Base-by-base conservation (phyloP, 2,329 filamentous ascomycete genomes). In the Penicillium sp. region DNA sequence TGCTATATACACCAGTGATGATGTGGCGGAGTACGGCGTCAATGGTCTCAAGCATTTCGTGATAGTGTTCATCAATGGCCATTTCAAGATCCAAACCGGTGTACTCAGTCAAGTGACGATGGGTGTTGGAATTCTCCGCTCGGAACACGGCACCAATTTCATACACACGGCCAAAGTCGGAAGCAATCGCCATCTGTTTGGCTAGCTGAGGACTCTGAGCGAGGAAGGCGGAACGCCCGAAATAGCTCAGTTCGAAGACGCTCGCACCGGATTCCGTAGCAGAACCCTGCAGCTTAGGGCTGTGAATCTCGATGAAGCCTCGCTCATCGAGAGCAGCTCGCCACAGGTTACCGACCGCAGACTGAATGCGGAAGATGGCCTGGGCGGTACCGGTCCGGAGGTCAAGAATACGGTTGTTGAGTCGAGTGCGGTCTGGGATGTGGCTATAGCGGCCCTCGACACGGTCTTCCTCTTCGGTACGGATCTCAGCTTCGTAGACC, bases 91-190 rank as follows among this genome's bases (percentile, higher is more conserved):
- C 92, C 28, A 97, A 79, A 55, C 92, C 92, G 4, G 91, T 97
- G 70, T 95, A 97, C 71, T 97, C 92, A 0, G 92, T 96, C 79
- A 97, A 79, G 71, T 97, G 92, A 38, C 92, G 86, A 67, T 96
- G 92, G 0, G 92, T 97, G 72, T 97, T 97, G 68, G 90, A 95
- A 77, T 97, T 95, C 71, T 97, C 92, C 0, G 92, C 92, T 63
- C 92, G 86, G 80, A 97, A 97, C 6, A 97, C 91, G 2, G 90
- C 86, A 16, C 90, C 90, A 62, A 94, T 87, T 70, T 97, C 92
- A 66, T 93, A 97, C 6, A 97, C 92, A 51, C 87, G 85, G 57
- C 88, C 87, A 68, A 96, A 94, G 69, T 97, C 92, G 26, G 91
- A 87, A 5, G 91, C 90, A 42, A 97, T 91, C 52, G 86, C 84